Evolutionary conservation across 805 yeast species (phyloP), one percentile per base, ranked within the genome.

Genomic region (Saturnispora zaruensis): DNA sequence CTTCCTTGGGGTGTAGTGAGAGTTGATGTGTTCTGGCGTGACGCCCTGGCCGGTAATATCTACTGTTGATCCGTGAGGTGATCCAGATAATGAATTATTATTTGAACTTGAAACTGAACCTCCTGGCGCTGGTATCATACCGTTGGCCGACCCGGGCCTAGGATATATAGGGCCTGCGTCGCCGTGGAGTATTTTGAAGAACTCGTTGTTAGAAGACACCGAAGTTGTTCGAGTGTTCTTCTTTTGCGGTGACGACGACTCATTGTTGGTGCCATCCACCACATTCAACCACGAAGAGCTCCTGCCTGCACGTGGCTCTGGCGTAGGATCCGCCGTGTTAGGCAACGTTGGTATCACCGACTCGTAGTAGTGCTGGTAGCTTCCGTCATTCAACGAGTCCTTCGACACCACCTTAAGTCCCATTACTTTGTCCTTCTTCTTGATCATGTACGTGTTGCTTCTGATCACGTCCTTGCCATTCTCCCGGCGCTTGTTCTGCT

Each of bases 321-420:
- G 18, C 18, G 47, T 20, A 6, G 45, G 36, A 13, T 16, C 24
- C 9, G n/a, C 34, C 6, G 53, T 33, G 11, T 57, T 49, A 5
- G 66, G 66, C 6, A 65, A 53, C 11, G 63, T 55, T 7, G 70
- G 70, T 23, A 66, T 62, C 33, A 64, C 62, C 1, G 68, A 62
- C 44, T 64, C 67, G 45, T 65, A 65, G 44, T 54, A 66, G 32
- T 55, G 51, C 16, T 58, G 50, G 51, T 57, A 59, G 26, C 25
- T 24, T 21, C 6, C n/a, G n/a, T 24, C 21, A n/a, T 41, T n/a
- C 4, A n/a, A 11, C 8, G 20, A 16, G n/a, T 41, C 45, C 18
- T 38, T 44, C 4, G 56, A 53, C 21, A 57, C 51, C 24, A 57
- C 46, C 32, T 51, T 56, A 8, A 61, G 50, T 5, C 64, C 64